phyloP scores from a whole-genome alignment of 2,329 filamentous ascomycete species.

The Plenodomus biglobosus region DNA sequence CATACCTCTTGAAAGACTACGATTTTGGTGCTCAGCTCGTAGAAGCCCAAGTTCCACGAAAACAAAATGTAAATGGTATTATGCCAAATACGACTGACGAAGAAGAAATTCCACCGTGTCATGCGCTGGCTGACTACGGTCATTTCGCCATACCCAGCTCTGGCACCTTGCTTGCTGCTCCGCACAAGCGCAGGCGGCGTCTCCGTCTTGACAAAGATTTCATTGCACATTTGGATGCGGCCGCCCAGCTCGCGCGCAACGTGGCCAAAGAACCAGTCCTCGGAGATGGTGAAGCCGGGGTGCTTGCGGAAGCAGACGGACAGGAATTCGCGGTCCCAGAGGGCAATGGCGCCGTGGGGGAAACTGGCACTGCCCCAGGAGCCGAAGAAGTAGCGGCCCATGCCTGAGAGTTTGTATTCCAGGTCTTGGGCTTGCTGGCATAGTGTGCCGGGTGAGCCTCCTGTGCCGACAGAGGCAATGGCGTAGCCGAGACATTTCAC shows the following conservation, averaged over 20 bases:
- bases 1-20: conserved; percentile 51
- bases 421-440: conserved; percentile 52
- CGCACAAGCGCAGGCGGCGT: conserved; percentile 50
- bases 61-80: conserved; percentile 51
- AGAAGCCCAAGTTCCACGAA: conserved; percentile 53
- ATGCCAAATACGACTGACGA: no score
- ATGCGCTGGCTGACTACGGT: conserved; percentile 57
- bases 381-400: conserved; percentile 50
- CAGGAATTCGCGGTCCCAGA: conserved; percentile 53
- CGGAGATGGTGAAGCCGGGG: conserved; percentile 54
- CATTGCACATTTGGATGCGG: conserved; percentile 53
- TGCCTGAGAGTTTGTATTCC: conserved; percentile 56
- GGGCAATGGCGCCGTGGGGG: conserved; percentile 54
- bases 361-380: conserved; percentile 53
- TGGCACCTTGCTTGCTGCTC: conserved; percentile 42
- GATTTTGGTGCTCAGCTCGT: conserved; percentile 54
- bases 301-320: conserved; percentile 52
- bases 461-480: conserved; percentile 50
- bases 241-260: conserved; percentile 50
- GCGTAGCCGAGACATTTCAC: conserved; percentile 52
- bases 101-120: no score
- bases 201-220: conserved; percentile 56
- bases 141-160: conserved; percentile 57
- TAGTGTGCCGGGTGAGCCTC: conserved; percentile 34
- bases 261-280: conserved; percentile 58